Evolutionary conservation across 139 green algal genomes (phyloP).

Genomic region (Eudorina sp.): DNA sequence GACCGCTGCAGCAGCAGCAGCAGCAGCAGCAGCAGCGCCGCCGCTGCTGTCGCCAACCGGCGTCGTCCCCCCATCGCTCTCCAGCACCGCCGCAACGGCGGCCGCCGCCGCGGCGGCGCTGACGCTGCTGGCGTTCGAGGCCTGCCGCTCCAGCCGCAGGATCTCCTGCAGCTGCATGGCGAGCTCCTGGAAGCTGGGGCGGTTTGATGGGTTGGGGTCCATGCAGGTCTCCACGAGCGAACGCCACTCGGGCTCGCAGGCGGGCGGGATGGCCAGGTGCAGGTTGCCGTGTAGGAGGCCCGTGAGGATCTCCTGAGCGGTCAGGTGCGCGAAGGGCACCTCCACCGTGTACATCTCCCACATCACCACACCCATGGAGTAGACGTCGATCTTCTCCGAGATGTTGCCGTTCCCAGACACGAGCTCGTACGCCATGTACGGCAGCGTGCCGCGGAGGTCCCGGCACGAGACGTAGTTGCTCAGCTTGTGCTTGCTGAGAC

Average conservation of each 20-base stretch:
- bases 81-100: background rate
- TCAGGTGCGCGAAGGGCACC: slow-evolving; percentile 71
- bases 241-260: slow-evolving; percentile 86
- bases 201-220: slow-evolving; percentile 72
- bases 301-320: slow-evolving; percentile 80
- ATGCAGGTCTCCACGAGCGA: slow-evolving; percentile 83
- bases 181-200: slow-evolving; percentile 81
- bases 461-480: slow-evolving; percentile 74
- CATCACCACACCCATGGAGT: slow-evolving; percentile 79
- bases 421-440: slow-evolving; percentile 82
- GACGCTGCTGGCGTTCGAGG: slow-evolving; percentile 21
- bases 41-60: background rate
- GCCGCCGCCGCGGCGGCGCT: background rate
- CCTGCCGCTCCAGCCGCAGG: slow-evolving; percentile 44
- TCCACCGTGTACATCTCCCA: slow-evolving; percentile 78
- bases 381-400: slow-evolving; percentile 78
- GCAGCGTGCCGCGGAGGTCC: slow-evolving; percentile 75
- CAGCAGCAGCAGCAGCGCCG: background rate
- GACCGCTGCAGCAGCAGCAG: background rate
- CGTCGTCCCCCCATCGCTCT: background rate
- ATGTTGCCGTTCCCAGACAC: slow-evolving; percentile 71
- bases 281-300: slow-evolving; percentile 72
- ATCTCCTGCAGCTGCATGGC: slow-evolving; percentile 77
- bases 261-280: slow-evolving; percentile 75
- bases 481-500: slow-evolving; percentile 87